Evolutionary conservation across 2,329 filamentous ascomycete species (phyloP), one percentile per base, ranked within the genome.

Genomic region (Talaromyces sp.): DNA sequence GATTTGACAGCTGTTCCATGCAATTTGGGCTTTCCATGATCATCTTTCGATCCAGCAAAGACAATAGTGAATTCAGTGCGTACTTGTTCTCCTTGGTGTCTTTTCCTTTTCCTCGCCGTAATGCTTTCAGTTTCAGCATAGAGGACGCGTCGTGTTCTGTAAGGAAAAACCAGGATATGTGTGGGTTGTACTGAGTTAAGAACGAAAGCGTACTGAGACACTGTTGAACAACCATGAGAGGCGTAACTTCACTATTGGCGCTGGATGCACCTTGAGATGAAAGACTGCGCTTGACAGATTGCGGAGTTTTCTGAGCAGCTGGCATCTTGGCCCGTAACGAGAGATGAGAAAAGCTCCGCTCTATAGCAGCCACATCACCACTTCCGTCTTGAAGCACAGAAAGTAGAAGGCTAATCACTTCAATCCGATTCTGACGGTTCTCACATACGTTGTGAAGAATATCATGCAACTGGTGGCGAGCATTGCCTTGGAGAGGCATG

Each of bases 11-110:
- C 65, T 92, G 88, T 68, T 96, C 93, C 93, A 99, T 98, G 61
- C 96, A 93, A 7, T 88, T 84, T n/a, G 93, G 93, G 76, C 92
- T 99, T 77, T 99, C 95, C 78, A 96, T 96, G 65, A 99, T 93
- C 64, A 98, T 82, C 66, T 92, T 91, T n/a, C 95, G 90, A 72
- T 98, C 95, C 25, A 99, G 83, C 5, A 99, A 83, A 64, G 87
- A 88, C 54, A 99, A 82, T 32, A 99, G 80, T 15, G 93, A 92
- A 73, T 99, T 99, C 72, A 99, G 85, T 10, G 96, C 92, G 72
- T 90, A 99, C 72, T 91, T 95, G 67, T 88, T 88, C 66, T 96
- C 93, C 75, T 93, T 95, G 58, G 81, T 85, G 66, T 96, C 93
- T 75, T 93, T 95, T 58, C 81, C 85, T 75, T 98, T 98, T 69